These are phyloP conservation scores for Fusarium liriodendri DNA, from an alignment of 2,329 filamentous ascomycete species.

Conservation along the genomic window DNA sequence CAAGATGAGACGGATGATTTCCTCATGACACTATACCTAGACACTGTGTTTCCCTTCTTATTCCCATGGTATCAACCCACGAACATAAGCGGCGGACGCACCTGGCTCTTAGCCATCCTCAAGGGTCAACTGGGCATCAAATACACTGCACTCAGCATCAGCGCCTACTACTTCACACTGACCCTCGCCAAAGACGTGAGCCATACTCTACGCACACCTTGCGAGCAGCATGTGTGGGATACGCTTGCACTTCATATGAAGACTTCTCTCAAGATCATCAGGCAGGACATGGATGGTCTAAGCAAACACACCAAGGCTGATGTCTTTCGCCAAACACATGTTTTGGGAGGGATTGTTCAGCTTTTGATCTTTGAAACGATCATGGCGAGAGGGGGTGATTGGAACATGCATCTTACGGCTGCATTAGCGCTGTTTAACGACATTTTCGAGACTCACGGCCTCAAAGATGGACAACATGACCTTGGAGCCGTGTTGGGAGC, in stretches of 20 bases:
- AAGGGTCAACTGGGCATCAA: background rate
- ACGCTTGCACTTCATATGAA: background rate
- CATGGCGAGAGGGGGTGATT: background rate
- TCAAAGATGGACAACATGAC: background rate
- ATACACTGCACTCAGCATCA: background rate
- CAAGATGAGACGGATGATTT: background rate
- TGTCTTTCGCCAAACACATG: background rate
- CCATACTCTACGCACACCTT: background rate
- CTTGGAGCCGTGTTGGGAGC: background rate
- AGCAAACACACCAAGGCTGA: background rate
- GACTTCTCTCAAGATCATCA: background rate
- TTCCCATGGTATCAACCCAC: background rate
- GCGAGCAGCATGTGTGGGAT: background rate
- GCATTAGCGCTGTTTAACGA: background rate
- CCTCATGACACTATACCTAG: background rate
- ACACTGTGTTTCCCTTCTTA: background rate
- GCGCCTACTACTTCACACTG: background rate
- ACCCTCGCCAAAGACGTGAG: background rate
- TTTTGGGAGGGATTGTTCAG: background rate
- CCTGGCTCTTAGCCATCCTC: background rate
- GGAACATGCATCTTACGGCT: background rate
- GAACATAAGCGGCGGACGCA: background rate
- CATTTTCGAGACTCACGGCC: background rate
- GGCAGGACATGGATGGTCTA: background rate
- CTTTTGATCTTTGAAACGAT: background rate